Conservation (phyloP, 768 basidiomycete species). For the Kwoniella sp. region DNA sequence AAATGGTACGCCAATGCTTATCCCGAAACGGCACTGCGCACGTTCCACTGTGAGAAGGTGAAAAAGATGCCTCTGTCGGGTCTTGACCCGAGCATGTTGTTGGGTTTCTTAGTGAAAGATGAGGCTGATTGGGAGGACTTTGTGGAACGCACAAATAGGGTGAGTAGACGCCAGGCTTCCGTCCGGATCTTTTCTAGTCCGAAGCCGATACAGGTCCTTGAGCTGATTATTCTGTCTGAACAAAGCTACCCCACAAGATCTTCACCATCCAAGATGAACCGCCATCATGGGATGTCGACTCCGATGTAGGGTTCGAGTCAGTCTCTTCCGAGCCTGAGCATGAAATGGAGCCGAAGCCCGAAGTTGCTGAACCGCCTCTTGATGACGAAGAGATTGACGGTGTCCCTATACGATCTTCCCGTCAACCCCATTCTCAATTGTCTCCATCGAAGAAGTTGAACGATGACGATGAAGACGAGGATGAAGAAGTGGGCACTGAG, state of each 20-base stretch:
- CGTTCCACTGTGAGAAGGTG: conserved; percentile 95
- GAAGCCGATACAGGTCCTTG: neutral
- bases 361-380: conserved; percentile 54
- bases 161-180: conserved; percentile 57
- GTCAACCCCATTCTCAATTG: neutral
- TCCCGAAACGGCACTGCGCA: conserved; percentile 69
- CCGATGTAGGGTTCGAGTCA: conserved; percentile 74
- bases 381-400: conserved; percentile 18
- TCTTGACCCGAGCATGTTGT: conserved; percentile 94
- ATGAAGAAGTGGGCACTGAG: neutral
- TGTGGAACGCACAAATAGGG: conserved; percentile 69
- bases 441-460: neutral
- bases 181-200: neutral
- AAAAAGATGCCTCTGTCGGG: conserved; percentile 90
- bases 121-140: conserved; percentile 86
- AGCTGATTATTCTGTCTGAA: conserved; percentile 1
- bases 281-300: conserved; percentile 70
- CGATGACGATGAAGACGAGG: conserved; percentile 1
- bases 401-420: conserved; percentile 3
- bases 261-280: conserved; percentile 87
- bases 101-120: conserved; percentile 84
- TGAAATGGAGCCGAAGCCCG: conserved; percentile 48
- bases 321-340: conserved; percentile 75
- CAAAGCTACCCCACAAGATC: conserved; percentile 66
- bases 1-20: conserved; percentile 71